Percentiles rank a stretch among this genome's conserved stretches.
Evolutionary conservation across 768 basidiomycete genomes (phyloP).

Genomic region (Russula brevipes): DNA sequence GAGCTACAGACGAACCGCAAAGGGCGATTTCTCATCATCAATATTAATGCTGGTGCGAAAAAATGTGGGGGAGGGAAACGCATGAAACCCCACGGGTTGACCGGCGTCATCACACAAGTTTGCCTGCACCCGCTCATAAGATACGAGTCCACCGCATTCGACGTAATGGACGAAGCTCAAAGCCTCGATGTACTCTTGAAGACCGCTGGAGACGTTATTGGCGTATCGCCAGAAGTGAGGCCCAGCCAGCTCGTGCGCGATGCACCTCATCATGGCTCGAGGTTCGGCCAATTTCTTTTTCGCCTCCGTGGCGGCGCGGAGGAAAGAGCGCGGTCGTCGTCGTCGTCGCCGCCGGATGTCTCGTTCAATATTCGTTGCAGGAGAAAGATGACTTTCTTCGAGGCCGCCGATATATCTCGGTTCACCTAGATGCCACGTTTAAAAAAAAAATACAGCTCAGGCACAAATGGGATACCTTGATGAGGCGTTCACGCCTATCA

Average conservation of each 20-base stretch:
- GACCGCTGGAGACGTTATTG: constrained; percentile 65
- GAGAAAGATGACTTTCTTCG: constrained; percentile 92
- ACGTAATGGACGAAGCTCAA: constrained; percentile 85
- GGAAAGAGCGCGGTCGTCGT: constrained; percentile 34
- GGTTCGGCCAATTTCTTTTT: constrained; percentile 64
- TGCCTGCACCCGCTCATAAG: constrained; percentile 60
- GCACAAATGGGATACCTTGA: constrained; percentile 54
- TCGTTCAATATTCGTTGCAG: constrained; percentile 68
- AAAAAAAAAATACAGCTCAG: not conserved
- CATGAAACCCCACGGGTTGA: constrained; percentile 7
- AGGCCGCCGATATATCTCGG: constrained; percentile 84
- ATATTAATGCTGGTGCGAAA: not conserved
- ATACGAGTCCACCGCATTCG: constrained; percentile 60
- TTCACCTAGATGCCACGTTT: constrained; percentile 45
- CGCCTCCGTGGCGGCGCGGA: constrained; percentile 46
- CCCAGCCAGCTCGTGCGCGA: constrained; percentile 58
- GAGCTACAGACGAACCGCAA: constrained; percentile 43
- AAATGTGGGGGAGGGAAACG: not conserved
- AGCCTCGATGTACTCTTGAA: constrained; percentile 97
- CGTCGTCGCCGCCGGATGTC: constrained; percentile 30
- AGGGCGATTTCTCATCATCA: not conserved
- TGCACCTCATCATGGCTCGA: constrained; percentile 52
- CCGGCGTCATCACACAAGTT: constrained; percentile 59
- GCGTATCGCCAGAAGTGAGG: constrained; percentile 77
- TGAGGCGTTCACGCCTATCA: constrained; percentile 84